A percentile compares a stretch with the other conserved stretches of the same genome.
Conservation (phyloP, 345 rosid genomes). For the Raphanus sativus region DNA sequence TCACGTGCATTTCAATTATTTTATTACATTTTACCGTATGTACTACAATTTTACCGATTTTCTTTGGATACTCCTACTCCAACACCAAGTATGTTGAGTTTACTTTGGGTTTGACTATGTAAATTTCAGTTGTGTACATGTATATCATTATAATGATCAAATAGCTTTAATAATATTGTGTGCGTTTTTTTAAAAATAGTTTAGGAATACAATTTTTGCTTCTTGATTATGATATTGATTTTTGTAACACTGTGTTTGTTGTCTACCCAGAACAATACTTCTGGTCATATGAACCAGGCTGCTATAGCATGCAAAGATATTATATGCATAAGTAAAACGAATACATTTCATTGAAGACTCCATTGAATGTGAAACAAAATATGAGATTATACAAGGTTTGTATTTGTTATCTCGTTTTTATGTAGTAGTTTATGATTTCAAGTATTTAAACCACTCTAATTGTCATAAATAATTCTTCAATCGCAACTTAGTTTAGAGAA, state of each 20-base stretch:
- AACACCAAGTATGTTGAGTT: background rate
- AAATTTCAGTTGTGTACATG: background rate
- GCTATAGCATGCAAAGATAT: too few species aligned
- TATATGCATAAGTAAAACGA: too few species aligned
- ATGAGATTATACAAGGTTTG: conserved; percentile 6
- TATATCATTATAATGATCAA: background rate
- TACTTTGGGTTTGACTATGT: background rate
- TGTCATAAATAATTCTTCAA: background rate
- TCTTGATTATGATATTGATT: background rate
- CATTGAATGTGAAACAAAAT: background rate
- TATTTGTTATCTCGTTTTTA: conserved; percentile 2
- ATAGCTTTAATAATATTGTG: background rate
- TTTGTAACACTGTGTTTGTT: too few species aligned
- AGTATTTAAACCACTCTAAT: background rate
- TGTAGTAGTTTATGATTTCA: conserved; percentile 5
- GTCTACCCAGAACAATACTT: too few species aligned
- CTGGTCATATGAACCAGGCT: too few species aligned
- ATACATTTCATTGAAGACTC: too few species aligned
- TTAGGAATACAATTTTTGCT: background rate
- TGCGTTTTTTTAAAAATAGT: too few species aligned
- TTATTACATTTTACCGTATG: background rate
- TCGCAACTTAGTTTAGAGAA: background rate
- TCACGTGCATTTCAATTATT: background rate
- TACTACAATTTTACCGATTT: too few species aligned
- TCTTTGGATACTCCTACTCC: background rate